A percentile compares a stretch with the other conserved stretches of the same genome.
These are phyloP conservation scores for Saxophila tyrrhenica DNA, from an alignment of 495 filamentous ascomycete genomes.

Conservation along the genomic window DNA sequence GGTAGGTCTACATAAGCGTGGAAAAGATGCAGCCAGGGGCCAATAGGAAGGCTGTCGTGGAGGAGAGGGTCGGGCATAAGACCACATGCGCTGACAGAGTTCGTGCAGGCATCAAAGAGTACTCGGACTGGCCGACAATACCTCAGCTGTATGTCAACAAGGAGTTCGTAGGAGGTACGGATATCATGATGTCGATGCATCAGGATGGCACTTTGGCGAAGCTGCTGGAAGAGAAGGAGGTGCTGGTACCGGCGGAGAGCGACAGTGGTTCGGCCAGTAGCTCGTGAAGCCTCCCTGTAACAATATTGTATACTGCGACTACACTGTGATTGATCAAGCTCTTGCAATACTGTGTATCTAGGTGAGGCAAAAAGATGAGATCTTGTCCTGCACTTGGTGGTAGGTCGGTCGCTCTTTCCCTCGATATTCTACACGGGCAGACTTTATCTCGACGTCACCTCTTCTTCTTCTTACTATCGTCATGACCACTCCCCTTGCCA, in stretches of 20 bases:
- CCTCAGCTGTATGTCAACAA: conserved; percentile 91
- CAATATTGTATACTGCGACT: background rate
- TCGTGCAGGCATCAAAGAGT: conserved; percentile 82
- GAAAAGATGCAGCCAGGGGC: too few relatives aligned
- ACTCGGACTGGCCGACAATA: conserved; percentile 97
- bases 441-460: background rate
- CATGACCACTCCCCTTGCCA: background rate
- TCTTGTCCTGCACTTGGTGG: too few relatives aligned
- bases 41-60: too few relatives aligned
- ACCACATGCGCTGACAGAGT: background rate
- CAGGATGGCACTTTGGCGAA: conserved; percentile 90
- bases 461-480: background rate
- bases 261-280: background rate
- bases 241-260: conserved; percentile 42
- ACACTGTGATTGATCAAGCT: background rate
- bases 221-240: conserved; percentile 78
- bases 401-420: background rate
- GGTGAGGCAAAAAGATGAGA: too few relatives aligned
- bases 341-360: too few relatives aligned
- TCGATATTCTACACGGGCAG: background rate
- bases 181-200: conserved; percentile 96
- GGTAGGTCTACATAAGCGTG: conserved; percentile 43
- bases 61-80: background rate
- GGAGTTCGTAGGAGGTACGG: conserved; percentile 93
- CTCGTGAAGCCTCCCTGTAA: conserved; percentile 1